phyloP scores from a whole-genome alignment of 2,329 filamentous ascomycete genomes.

The Claviceps monticola region DNA sequence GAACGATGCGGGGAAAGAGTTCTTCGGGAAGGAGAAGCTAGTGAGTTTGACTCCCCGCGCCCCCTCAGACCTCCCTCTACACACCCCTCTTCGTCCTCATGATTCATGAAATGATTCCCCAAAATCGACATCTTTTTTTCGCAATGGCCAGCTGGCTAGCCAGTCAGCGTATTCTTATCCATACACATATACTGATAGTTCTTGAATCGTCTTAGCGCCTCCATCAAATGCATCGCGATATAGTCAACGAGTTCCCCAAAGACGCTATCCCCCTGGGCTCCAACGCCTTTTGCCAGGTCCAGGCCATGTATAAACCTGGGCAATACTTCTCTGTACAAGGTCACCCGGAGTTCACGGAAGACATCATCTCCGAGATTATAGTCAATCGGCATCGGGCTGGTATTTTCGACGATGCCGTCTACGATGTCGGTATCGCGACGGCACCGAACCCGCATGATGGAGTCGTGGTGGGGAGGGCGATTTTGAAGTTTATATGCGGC shows the following conservation, averaged over 20 bases:
- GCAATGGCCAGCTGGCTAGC: neutral
- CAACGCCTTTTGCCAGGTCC: conserved; percentile 26
- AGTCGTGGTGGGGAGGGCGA: conserved; percentile 56
- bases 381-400: conserved; percentile 46
- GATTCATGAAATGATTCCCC: too few species aligned
- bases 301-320: conserved; percentile 27
- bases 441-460: conserved; percentile 63
- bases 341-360: conserved; percentile 31
- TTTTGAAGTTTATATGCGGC: conserved; percentile 63
- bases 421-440: conserved; percentile 52
- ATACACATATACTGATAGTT: neutral
- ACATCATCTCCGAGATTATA: conserved; percentile 25
- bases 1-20: conserved; percentile 23
- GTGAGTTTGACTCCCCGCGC: conserved; percentile 7
- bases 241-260: conserved; percentile 25
- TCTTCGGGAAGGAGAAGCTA: conserved; percentile 24
- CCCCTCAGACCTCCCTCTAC: too few species aligned
- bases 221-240: conserved; percentile 35
- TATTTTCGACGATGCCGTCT: conserved; percentile 56
- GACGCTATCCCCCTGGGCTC: conserved; percentile 26
- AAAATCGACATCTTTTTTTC: neutral
- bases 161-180: neutral
- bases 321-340: conserved; percentile 30
- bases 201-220: conserved; percentile 17
- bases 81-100: too few species aligned